Evolutionary conservation across 2,329 filamentous ascomycete genomes (phyloP).

Genomic region (Lachnellula hyalina): DNA sequence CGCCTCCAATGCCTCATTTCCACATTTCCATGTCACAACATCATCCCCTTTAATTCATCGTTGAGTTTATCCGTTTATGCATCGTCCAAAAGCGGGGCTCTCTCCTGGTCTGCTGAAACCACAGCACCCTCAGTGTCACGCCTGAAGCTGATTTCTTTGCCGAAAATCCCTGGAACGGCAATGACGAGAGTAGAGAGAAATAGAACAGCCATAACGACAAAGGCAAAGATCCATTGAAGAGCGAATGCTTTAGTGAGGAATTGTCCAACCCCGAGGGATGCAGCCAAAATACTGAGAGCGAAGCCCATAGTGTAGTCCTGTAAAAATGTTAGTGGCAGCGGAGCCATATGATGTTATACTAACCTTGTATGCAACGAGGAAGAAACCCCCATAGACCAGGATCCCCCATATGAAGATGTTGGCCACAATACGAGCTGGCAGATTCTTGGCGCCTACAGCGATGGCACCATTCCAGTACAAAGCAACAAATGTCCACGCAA

Average conservation of each 20-base stretch:
- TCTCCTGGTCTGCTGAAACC: slow-evolving; percentile 46
- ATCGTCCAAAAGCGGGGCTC: slow-evolving; percentile 56
- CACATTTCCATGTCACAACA: not conserved
- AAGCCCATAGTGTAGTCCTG: slow-evolving; percentile 73
- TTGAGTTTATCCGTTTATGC: slow-evolving; percentile 10
- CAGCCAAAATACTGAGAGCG: slow-evolving; percentile 65
- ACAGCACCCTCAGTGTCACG: slow-evolving; percentile 33
- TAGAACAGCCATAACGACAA: slow-evolving; percentile 71
- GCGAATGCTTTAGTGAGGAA: slow-evolving; percentile 68
- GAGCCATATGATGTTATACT: slow-evolving; percentile 14
- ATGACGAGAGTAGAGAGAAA: slow-evolving; percentile 63
- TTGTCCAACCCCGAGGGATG: slow-evolving; percentile 73
- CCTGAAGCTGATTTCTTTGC: slow-evolving; percentile 49
- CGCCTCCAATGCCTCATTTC: not conserved
- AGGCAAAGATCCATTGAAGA: slow-evolving; percentile 90
- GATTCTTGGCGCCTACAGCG: slow-evolving; percentile 62
- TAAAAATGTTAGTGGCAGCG: slow-evolving; percentile 18
- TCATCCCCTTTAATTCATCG: not conserved
- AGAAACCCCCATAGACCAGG: slow-evolving; percentile 69
- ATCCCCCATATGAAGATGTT: slow-evolving; percentile 88
- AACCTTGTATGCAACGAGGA: slow-evolving; percentile 68
- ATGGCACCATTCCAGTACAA: slow-evolving; percentile 88
- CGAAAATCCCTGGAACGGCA: slow-evolving; percentile 58
- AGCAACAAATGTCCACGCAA: slow-evolving; percentile 82
- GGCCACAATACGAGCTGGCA: slow-evolving; percentile 72